Percentiles rank a stretch among this genome's conserved stretches.
Evolutionary conservation across 2,329 filamentous ascomycete genomes (phyloP).

Genomic region (Hypoxylon sp.): DNA sequence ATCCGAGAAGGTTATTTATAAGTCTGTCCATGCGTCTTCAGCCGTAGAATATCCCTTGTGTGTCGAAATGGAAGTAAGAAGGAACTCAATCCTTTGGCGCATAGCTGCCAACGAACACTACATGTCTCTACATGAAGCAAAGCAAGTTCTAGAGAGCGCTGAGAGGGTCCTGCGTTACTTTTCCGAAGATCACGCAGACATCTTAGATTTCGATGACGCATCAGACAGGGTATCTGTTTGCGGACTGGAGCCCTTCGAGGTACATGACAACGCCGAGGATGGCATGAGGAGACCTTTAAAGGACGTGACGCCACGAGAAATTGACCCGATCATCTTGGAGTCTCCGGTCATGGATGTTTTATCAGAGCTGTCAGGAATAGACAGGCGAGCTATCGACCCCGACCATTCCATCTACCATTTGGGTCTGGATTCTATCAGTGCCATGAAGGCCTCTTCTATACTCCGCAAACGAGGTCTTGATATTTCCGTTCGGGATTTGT

Average conservation of each 20-base stretch:
- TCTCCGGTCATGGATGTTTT: conserved; percentile 61
- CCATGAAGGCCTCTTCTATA: conserved; percentile 83
- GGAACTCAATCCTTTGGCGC: conserved; percentile 73
- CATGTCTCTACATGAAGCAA: conserved; percentile 60
- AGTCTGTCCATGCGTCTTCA: conserved; percentile 72
- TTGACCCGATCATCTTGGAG: conserved; percentile 54
- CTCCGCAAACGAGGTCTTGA: conserved; percentile 73
- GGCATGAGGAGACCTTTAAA: background rate
- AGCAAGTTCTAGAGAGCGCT: conserved; percentile 68
- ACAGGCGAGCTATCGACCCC: conserved; percentile 68
- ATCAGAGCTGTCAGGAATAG: conserved; percentile 70
- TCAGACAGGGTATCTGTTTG: conserved; percentile 70
- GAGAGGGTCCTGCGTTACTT: conserved; percentile 71
- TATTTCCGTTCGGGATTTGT: conserved; percentile 77
- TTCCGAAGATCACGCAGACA: conserved; percentile 61
- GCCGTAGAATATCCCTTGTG: conserved; percentile 86
- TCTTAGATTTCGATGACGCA: conserved; percentile 65
- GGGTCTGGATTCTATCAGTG: conserved; percentile 90
- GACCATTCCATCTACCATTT: conserved; percentile 81
- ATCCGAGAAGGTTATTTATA: conserved; percentile 61
- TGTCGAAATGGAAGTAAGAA: conserved; percentile 78
- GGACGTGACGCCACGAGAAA: background rate
- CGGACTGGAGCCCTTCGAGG: conserved; percentile 64
- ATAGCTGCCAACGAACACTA: conserved; percentile 74
- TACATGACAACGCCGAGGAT: conserved; percentile 9